Percentiles rank a stretch among this genome's conserved stretches.
phyloP scores from a whole-genome alignment of 176 grass and related monocot genomes.

The Triticum turgidum region DNA sequence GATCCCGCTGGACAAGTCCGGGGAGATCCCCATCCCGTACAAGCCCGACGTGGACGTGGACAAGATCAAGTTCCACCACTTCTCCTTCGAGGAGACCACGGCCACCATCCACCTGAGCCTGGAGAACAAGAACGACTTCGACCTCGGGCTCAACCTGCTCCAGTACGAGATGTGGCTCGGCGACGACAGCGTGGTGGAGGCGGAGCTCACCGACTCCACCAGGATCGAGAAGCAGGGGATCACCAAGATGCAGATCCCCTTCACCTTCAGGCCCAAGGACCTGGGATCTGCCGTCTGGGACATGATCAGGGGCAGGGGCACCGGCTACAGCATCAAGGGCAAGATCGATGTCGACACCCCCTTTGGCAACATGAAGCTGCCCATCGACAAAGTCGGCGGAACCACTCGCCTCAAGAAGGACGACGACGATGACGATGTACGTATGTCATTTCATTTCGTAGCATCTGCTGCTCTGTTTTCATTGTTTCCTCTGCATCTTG shows the following conservation, averaged over 20 bases:
- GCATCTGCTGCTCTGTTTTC: neutral
- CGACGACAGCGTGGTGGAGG: conserved; percentile 65
- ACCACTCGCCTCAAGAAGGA: conserved; percentile 85
- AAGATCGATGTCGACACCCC: conserved; percentile 93
- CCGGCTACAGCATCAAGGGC: conserved; percentile 81
- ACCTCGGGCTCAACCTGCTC: conserved; percentile 67
- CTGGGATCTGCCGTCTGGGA: conserved; percentile 95
- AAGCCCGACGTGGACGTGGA: conserved; percentile 94
- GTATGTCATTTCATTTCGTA: conserved; percentile 19
- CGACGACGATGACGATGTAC: conserved; percentile 50
- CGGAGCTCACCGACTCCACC: conserved; percentile 65
- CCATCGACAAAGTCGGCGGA: conserved; percentile 81
- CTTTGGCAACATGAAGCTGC: conserved; percentile 91
- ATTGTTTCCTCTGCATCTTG: neutral
- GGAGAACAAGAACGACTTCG: conserved; percentile 99
- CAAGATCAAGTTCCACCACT: conserved; percentile 86
- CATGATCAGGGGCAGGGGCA: conserved; percentile 91
- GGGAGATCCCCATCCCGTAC: conserved; percentile 86
- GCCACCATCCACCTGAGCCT: conserved; percentile 87
- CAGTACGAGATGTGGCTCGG: conserved; percentile 91
- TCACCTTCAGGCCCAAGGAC: conserved; percentile 90
- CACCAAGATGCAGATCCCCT: conserved; percentile 72
- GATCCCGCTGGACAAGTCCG: conserved; percentile 77
- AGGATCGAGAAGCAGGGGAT: conserved; percentile 84
- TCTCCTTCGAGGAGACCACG: conserved; percentile 87